These are phyloP conservation scores for Cucumis melo DNA, from an alignment of 306 rosid species.

Conservation along the genomic window DNA sequence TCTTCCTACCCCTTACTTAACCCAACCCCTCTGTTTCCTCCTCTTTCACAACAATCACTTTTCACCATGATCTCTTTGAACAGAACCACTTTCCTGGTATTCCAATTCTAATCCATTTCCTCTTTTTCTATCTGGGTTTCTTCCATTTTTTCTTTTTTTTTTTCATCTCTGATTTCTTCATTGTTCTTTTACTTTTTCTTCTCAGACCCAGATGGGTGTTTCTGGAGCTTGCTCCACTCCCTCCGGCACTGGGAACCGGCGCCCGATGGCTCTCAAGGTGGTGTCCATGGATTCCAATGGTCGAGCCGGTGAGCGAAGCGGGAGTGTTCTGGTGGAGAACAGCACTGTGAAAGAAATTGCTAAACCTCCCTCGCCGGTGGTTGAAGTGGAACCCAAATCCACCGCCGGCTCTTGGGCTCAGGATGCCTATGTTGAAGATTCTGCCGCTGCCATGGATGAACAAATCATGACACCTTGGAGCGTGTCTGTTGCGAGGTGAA, in stretches of 20 bases:
- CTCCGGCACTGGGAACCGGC: constrained; percentile 25
- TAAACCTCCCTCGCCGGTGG: constrained; percentile 20
- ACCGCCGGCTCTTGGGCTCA: constrained; percentile 39
- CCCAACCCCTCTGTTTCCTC: not conserved
- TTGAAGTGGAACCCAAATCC: constrained; percentile 23
- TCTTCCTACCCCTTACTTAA: not conserved
- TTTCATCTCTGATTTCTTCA: not conserved
- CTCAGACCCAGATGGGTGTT: constrained; percentile 33
- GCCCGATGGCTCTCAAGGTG: constrained; percentile 24
- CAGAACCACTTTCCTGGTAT: not conserved
- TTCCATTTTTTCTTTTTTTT: not conserved
- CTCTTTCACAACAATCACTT: not conserved
- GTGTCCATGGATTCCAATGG: constrained; percentile 33
- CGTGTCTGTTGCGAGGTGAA: constrained; percentile 76
- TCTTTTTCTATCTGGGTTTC: not conserved
- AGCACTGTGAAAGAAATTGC: constrained; percentile 26
- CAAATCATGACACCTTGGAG: constrained; percentile 78
- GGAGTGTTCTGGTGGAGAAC: constrained; percentile 39
- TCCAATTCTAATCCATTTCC: not conserved
- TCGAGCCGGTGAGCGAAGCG: constrained; percentile 37
- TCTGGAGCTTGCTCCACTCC: constrained; percentile 21
- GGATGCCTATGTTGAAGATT: constrained; percentile 58
- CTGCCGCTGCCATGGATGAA: constrained; percentile 67
- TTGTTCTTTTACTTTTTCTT: not conserved
- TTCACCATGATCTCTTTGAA: constrained; percentile 1